Base-by-base conservation (phyloP, 2,329 filamentous ascomycete genomes). In the Fusarium chaquense region DNA sequence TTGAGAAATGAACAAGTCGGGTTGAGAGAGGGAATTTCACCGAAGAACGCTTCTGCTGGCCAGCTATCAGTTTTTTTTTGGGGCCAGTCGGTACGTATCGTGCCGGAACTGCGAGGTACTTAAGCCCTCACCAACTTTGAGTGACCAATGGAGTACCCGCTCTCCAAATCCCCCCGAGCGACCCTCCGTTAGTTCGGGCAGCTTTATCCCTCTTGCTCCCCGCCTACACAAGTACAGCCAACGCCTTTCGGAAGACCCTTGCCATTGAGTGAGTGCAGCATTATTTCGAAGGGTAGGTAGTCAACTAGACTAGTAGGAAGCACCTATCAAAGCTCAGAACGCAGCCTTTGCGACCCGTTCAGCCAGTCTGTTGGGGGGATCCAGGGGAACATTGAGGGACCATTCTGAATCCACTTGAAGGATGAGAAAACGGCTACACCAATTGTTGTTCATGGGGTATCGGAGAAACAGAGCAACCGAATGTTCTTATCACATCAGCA, bases 11-110 rank as follows among this genome's bases (percentile, higher is more conserved):
- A 73, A 57, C 64, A 68, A 61, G 61, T 74, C 64, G 65, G 72
- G 72, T 75, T 75, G 73, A 73, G 73, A 75, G 73, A 75, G 73
- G 73, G 73, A 75, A 75, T 75, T 75, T 75, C 73, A 75, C 73
- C 73, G 73, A 75, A 73, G 57, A 63, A 60, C 51, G 58, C 65
- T 58, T 70, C 57, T 66, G 65, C 57, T 73, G 69, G 69, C 70
- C 67, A 72, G 63, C 72, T 70, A 63, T 67, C 73, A 73, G 72
- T 73, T 75, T 75, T 75, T 74, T 75, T 75, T 75, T 75, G 69
- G 73, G 73, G 72, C 65, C 62, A 58, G 72, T 75, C 73, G 73
- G 73, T 75, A 75, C 72, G 72, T 74, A 75, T 72, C 70, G 62
- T 69, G 49, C 73, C 73, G 73, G 69, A 71, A 65, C 61, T 69